phyloP scores from a whole-genome alignment of 441 rosid species.

The Corymbia calophylla region DNA sequence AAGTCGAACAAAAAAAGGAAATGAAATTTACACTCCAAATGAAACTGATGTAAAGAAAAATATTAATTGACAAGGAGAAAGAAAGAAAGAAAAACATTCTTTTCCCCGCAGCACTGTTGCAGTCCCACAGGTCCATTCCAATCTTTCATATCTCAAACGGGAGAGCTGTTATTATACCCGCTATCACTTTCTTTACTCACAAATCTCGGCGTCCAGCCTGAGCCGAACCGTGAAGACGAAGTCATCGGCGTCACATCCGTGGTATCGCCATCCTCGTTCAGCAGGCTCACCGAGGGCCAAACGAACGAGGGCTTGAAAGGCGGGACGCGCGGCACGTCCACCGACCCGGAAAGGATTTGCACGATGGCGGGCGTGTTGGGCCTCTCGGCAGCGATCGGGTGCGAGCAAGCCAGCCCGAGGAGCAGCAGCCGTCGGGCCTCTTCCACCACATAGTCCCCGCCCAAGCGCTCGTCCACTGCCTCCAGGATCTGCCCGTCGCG shows the following conservation, averaged over 20 bases:
- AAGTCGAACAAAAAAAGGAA: background rate
- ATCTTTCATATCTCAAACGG: background rate
- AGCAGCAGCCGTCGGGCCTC: conserved; percentile 35
- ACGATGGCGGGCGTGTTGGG: conserved; percentile 26
- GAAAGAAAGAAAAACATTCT: background rate
- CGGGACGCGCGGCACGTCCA: conserved; percentile 22
- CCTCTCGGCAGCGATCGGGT: conserved; percentile 33
- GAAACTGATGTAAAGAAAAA: background rate
- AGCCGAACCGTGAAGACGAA: background rate
- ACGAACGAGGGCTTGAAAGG: conserved; percentile 7
- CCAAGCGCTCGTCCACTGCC: conserved; percentile 30
- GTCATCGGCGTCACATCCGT: conserved; percentile 10
- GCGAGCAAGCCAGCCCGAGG: conserved; percentile 42
- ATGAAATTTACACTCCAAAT: background rate
- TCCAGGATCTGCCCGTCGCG: conserved; percentile 32
- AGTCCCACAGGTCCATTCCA: background rate
- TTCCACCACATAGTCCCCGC: conserved; percentile 10
- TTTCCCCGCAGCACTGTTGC: background rate
- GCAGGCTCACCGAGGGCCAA: background rate
- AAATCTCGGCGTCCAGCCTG: conserved; percentile 18
- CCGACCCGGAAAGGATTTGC: conserved; percentile 27
- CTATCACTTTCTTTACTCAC: background rate
- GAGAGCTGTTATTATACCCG: background rate
- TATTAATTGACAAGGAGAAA: background rate
- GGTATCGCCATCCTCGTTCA: background rate